Evolutionary conservation across 345 rosid species (phyloP).

Genomic region (Syzygium aqueum): DNA sequence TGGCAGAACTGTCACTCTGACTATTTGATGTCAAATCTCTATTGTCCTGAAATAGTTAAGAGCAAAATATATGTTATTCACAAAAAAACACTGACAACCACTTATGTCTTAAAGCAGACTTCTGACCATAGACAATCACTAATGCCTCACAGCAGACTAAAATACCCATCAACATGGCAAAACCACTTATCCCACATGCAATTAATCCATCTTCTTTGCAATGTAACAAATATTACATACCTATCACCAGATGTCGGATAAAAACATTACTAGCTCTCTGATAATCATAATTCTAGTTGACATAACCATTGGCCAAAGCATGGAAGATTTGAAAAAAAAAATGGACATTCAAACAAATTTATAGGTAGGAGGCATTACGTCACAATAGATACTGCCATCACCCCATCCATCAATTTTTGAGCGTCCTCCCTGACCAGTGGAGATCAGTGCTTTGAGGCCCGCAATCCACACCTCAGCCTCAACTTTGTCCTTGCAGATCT

Average conservation of each 20-base stretch:
- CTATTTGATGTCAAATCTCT: conserved; percentile 81
- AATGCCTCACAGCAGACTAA: not conserved
- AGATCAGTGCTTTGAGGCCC: conserved; percentile 62
- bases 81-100: not conserved
- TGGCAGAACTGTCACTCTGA: conserved; percentile 77
- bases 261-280: not conserved
- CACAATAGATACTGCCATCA: conserved; percentile 76
- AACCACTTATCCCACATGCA: not conserved
- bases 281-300: not conserved
- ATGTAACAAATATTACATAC: not conserved
- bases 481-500: conserved; percentile 95
- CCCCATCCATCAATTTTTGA: conserved; percentile 94
- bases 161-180: not conserved
- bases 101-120: not conserved
- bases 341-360: not conserved
- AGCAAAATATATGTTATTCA: not conserved
- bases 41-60: conserved; percentile 52
- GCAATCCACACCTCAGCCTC: conserved; percentile 95
- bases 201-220: not conserved
- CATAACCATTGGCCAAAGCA: not conserved
- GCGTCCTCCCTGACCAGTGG: conserved; percentile 79
- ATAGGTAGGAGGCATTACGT: conserved; percentile 37
- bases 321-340: not conserved
- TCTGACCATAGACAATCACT: not conserved
- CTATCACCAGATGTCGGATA: not conserved